Base-by-base conservation (phyloP, 2,329 filamentous ascomycete species). In the Fonsecaea pugnacius region DNA sequence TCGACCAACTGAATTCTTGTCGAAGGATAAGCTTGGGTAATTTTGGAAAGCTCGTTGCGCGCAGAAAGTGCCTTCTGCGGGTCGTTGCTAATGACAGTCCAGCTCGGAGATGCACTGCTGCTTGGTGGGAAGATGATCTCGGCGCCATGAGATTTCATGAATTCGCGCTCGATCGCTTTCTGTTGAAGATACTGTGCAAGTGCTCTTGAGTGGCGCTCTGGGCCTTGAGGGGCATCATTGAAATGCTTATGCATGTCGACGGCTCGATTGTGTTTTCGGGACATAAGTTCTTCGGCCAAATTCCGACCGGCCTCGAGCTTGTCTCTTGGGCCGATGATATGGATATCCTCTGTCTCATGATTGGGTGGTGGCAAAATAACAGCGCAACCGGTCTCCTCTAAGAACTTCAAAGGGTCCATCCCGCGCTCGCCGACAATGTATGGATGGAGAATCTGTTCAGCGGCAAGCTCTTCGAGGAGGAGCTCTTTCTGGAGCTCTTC, bases 361-460 rank as follows among this genome's bases (percentile, higher is more conserved):
- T 89, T 87, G 30, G 83, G 83, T 7, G 92, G 86, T 59, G 89
- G 94, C 52, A 98, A 79, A 63, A 98, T 85, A 65, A 98, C 89
- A 50, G 90, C 87, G 77, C 95, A 99, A 67, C 94, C 94, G 63
- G 95, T 98, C 73, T 96, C 87, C 52, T 88, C 85, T 69, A 97
- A 87, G 81, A 99, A 97, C 52, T 96, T 87, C 63, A 97, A 87
- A 36, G 91, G 83, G 18, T 91, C 88, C 67, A 91, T 85, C 66
- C 91, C 92, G 67, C 89, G 86, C 67, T 94, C 88, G 58, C 94
- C 94, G 68, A 96, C 88, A 73, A 99, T 95, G 81, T 97, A 98
- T 76, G 96, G 93, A 76, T 98, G 95, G 58, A 92, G 88, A 55
- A 91, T 92, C 67, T 89, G 89, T 76, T 94, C 90, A 71, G 98